A percentile compares a stretch with the other conserved stretches of the same genome.
Evolutionary conservation across 1,284 basidiomycete species (phyloP).

Genomic region (Sporisorium reilianum): DNA sequence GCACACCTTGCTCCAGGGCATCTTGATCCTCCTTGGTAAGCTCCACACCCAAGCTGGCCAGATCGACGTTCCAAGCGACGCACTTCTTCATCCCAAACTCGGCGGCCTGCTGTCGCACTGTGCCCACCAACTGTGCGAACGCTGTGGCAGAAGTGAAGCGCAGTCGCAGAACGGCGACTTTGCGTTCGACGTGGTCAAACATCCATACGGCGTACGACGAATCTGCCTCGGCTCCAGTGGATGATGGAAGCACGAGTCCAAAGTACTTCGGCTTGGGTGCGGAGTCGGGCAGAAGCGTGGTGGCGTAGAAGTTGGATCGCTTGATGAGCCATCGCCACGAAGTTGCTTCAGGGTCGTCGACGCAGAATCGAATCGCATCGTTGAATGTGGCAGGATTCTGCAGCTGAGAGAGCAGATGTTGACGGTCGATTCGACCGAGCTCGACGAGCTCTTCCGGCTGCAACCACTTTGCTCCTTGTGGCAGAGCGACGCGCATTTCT

Average conservation of each 20-base stretch:
- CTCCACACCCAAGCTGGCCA: constrained; percentile 17
- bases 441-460: constrained; percentile 19
- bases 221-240: neutral
- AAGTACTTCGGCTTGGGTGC: constrained; percentile 25
- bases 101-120: constrained; percentile 21
- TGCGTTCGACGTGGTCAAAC: constrained; percentile 35
- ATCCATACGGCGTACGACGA: constrained; percentile 42
- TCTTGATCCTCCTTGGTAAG: constrained; percentile 18
- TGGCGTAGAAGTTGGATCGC: constrained; percentile 41
- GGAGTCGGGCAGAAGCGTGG: constrained; percentile 21
- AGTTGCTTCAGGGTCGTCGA: constrained; percentile 45
- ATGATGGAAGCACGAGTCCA: constrained; percentile 17
- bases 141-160: constrained; percentile 5
- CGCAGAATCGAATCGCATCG: constrained; percentile 24
- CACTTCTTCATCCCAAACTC: constrained; percentile 31
- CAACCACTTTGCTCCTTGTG: constrained; percentile 24
- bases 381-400: neutral
- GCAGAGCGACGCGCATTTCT: neutral
- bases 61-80: constrained; percentile 49
- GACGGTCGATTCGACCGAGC: constrained; percentile 27
- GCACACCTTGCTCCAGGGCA: constrained; percentile 10
- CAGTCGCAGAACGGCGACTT: constrained; percentile 36
- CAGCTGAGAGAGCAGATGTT: constrained; percentile 29
- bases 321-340: constrained; percentile 49
- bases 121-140: constrained; percentile 14